Evolutionary conservation across 495 filamentous ascomycete species (phyloP).

Genomic region (Aspergillus taichungensis): DNA sequence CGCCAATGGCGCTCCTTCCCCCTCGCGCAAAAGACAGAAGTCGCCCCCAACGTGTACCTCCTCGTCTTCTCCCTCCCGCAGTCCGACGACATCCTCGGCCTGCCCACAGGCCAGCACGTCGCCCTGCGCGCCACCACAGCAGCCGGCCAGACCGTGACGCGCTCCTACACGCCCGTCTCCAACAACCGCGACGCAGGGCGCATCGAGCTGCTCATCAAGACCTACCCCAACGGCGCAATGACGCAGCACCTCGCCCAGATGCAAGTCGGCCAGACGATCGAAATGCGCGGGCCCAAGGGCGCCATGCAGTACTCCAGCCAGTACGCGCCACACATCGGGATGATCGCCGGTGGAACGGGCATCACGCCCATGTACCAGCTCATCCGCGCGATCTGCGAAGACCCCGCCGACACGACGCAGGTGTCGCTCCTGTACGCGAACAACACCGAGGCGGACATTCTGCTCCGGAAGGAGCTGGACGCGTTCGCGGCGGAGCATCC

Average conservation of each 20-base stretch:
- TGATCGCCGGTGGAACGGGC: slow-evolving; percentile 46
- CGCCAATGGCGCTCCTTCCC: slow-evolving; percentile 25
- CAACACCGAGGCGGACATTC: slow-evolving; percentile 29
- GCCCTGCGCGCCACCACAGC: slow-evolving; percentile 25
- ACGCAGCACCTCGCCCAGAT: slow-evolving; percentile 32
- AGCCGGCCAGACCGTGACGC: slow-evolving; percentile 27
- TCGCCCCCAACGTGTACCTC: slow-evolving; percentile 31
- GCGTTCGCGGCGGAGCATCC: slow-evolving; percentile 27
- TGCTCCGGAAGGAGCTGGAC: slow-evolving; percentile 38
- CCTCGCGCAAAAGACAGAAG: slow-evolving; percentile 21
- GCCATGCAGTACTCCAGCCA: slow-evolving; percentile 34
- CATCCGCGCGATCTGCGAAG: slow-evolving; percentile 42
- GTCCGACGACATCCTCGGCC: slow-evolving; percentile 23
- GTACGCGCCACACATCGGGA: slow-evolving; percentile 29
- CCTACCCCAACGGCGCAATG: slow-evolving; percentile 31
- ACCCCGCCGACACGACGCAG: slow-evolving; percentile 35
- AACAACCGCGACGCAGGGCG: slow-evolving; percentile 32
- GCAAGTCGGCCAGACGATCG: slow-evolving; percentile 29
- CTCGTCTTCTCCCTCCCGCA: slow-evolving; percentile 33
- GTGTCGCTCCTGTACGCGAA: slow-evolving; percentile 40
- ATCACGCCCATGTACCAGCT: slow-evolving; percentile 51
- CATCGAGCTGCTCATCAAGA: slow-evolving; percentile 33
- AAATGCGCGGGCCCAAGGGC: slow-evolving; percentile 42
- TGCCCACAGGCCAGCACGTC: slow-evolving; percentile 39
- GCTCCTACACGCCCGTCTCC: slow-evolving; percentile 37